Conservation (phyloP, 2,329 filamentous ascomycete species). For the Arthrobotrys megalospora region DNA sequence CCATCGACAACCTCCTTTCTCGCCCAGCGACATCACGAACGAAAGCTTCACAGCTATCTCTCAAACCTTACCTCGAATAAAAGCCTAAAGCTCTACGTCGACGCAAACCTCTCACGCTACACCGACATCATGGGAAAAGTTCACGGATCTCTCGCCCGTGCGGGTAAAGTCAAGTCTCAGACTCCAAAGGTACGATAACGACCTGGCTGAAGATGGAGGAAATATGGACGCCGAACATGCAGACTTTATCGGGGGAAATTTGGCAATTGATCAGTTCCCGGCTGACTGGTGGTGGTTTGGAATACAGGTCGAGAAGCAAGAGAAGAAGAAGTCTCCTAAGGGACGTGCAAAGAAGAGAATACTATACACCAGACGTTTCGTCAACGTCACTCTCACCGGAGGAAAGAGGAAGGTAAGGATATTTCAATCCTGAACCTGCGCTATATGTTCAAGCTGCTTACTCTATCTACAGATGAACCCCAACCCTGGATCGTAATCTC, state of each 20-base stretch:
- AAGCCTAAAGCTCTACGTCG: conserved; percentile 15
- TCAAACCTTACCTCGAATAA: conserved; percentile 10
- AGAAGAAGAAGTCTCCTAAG: conserved; percentile 98
- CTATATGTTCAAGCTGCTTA: conserved; percentile 44
- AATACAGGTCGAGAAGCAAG: conserved; percentile 83
- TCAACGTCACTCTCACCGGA: conserved; percentile 96
- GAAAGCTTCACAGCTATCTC: conserved; percentile 7
- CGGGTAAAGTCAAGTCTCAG: conserved; percentile 98
- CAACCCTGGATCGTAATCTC: conserved; percentile 75
- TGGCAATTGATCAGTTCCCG: conserved; percentile 43
- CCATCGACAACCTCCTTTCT: conserved; percentile 42
- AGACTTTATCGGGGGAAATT: neutral
- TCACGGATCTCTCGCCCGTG: conserved; percentile 94
- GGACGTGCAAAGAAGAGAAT: conserved; percentile 97
- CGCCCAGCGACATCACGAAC: conserved; percentile 20
- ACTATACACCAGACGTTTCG: conserved; percentile 92
- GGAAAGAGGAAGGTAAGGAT: conserved; percentile 94
- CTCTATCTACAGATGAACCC: conserved; percentile 80
- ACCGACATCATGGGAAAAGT: conserved; percentile 85
- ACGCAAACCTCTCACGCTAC: conserved; percentile 13
- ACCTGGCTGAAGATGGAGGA: conserved; percentile 40
- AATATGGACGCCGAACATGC: neutral
- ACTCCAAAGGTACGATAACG: conserved; percentile 82
- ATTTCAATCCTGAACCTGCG: conserved; percentile 19
- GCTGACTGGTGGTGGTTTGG: conserved; percentile 53